Evolutionary conservation across 805 yeast species (phyloP), one percentile per base, ranked within the genome.

Genomic region (Candida xyloterini): DNA sequence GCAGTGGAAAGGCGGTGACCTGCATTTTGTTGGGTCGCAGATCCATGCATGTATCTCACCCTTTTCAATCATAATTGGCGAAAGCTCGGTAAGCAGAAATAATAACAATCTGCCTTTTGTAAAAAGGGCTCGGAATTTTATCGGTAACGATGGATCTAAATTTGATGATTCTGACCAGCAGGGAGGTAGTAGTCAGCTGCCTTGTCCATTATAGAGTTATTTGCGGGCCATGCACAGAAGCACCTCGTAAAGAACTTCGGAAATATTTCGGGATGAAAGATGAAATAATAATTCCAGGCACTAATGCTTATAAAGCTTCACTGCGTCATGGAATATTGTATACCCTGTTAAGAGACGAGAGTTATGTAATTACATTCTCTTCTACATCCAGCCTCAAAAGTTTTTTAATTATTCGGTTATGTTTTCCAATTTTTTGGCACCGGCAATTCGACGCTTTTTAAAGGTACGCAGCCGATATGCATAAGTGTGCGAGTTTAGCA

Each of bases 1-100:
- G 27, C 34, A 31, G 16, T 21, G 25, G 33, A 31, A 21, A 15
- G 34, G 27, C 34, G 27, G 18, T 23, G 34, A 13, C n/a, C 10
- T 10, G 16, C 18, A 14, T 11, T 22, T 31, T 31, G 27, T 31
- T 31, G 34, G 11, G 26, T 6, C 26, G 27, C 21, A 10, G 34
- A 31, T 28, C 20, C 20, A 16, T 16, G 22, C 10, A 23, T 22
- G 25, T 4, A 26, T 7, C 3, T 26, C 7, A 10, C 10, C 27
- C 16, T 14, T 14, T 8, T 5, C 18, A 21, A 13, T 20, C 26
- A 27, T 15, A 13, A 7, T 31, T 31, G 34, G 16, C 27, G 34
- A 31, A 23, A 5, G 16, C 18, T 31, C 34, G 34, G 34, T 18
- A 18, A 22, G 25, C 25, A 23, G 9, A 9, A 4, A 23, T 9